Percentiles rank a stretch among this genome's conserved stretches.
Conservation (phyloP, 768 basidiomycete genomes). For the Tricholoma matsutake region DNA sequence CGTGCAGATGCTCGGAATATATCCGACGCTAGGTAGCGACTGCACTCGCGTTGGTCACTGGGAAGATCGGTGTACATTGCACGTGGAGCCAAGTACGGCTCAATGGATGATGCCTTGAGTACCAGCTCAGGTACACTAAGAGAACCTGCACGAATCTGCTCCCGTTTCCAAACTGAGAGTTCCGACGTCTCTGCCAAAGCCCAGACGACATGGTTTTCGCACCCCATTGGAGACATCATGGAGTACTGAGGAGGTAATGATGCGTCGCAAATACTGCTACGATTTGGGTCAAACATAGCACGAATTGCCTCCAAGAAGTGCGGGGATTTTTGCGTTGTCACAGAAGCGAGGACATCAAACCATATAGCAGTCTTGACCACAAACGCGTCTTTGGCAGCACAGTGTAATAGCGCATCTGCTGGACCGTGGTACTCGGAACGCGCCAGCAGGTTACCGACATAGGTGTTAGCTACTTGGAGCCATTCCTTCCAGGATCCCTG, state of each 20-base stretch:
- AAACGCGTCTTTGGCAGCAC: slow-evolving; percentile 55
- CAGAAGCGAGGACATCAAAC: slow-evolving; percentile 82
- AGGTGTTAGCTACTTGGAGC: slow-evolving; percentile 57
- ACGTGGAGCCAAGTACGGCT: slow-evolving; percentile 31
- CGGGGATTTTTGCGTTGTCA: slow-evolving; percentile 62
- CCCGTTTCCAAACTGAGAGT: slow-evolving; percentile 65
- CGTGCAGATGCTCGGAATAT: slow-evolving; percentile 74
- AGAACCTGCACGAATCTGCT: slow-evolving; percentile 32
- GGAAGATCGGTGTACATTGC: slow-evolving; percentile 16
- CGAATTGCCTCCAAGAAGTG: slow-evolving; percentile 55
- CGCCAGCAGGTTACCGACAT: slow-evolving; percentile 47
- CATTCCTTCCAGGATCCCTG: slow-evolving; percentile 66
- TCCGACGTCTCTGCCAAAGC: slow-evolving; percentile 72
- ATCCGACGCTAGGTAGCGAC: slow-evolving; percentile 45
- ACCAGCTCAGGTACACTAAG: slow-evolving; percentile 65
- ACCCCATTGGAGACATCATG: slow-evolving; percentile 87
- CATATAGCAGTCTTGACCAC: slow-evolving; percentile 83
- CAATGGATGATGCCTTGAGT: slow-evolving; percentile 48
- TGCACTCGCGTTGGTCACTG: slow-evolving; percentile 26
- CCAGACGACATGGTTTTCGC: slow-evolving; percentile 76
- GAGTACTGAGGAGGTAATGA: slow-evolving; percentile 37
- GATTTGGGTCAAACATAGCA: slow-evolving; percentile 49
- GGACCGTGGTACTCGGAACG: slow-evolving; percentile 30
- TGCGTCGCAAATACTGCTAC: slow-evolving; percentile 36
- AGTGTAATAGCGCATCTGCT: slow-evolving; percentile 42